Evolutionary conservation across 2,329 filamentous ascomycete genomes (phyloP).

Genomic region (Botrytis fabae): DNA sequence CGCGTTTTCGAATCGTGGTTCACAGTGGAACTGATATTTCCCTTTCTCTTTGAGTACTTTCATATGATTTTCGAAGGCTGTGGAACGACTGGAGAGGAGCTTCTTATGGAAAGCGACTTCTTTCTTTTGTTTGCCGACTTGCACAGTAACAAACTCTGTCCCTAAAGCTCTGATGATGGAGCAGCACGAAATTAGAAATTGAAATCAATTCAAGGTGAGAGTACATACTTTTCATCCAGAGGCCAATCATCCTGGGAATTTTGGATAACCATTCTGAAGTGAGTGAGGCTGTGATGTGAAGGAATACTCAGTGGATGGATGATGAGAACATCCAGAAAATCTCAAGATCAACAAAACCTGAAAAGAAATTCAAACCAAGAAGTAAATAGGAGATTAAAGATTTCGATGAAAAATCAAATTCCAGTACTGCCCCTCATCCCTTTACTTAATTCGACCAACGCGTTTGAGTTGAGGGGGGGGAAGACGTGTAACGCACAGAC

Average conservation of each 20-base stretch:
- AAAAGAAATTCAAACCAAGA: not conserved
- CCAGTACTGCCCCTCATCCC: not conserved
- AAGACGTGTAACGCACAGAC: conserved; percentile 4
- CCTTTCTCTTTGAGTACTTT: conserved; percentile 19
- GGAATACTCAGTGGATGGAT: not conserved
- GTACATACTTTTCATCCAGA: conserved; percentile 14
- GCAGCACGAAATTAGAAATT: not conserved
- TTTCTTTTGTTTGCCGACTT: conserved; percentile 20
- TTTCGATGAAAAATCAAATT: not conserved
- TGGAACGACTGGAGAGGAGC: conserved; percentile 22
- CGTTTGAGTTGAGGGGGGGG: not conserved
- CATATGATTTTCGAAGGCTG: conserved; percentile 18
- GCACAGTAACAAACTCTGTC: conserved; percentile 17
- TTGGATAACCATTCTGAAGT: not conserved
- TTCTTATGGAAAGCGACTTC: conserved; percentile 21
- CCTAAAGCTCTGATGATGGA: conserved; percentile 1
- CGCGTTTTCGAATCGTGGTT: conserved; percentile 18
- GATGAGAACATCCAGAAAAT: not conserved
- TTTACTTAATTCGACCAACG: not conserved
- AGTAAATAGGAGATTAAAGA: not conserved
- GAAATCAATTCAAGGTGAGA: too few species aligned
- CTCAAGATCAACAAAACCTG: not conserved
- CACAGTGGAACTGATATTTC: conserved; percentile 21
- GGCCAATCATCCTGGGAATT: conserved; percentile 16
- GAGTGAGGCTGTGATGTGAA: not conserved